A percentile compares a stretch with the other conserved stretches of the same genome.
These are phyloP conservation scores for Apiosordaria backusii DNA, from an alignment of 495 filamentous ascomycete species.

Conservation along the genomic window DNA sequence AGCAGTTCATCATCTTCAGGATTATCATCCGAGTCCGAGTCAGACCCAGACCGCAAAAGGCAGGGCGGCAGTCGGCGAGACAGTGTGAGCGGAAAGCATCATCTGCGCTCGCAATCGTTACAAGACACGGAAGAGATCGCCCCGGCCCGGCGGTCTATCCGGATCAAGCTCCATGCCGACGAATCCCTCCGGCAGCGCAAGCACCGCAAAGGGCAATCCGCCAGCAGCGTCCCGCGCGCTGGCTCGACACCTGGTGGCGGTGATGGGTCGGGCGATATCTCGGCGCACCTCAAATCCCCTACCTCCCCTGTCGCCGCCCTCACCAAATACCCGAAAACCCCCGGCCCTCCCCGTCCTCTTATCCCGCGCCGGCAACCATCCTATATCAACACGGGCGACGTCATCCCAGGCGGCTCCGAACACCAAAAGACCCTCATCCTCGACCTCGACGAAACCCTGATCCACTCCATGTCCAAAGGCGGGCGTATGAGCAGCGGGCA, in stretches of 20 bases:
- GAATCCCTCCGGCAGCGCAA: constrained; percentile 63
- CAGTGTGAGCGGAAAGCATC: constrained; percentile 30
- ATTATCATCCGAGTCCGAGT: constrained; percentile 58
- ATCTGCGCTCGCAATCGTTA: constrained; percentile 52
- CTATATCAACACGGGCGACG: constrained; percentile 55
- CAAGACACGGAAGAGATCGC: constrained; percentile 55
- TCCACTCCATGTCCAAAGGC: constrained; percentile 95
- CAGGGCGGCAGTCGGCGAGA: constrained; percentile 23
- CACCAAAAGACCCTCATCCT: constrained; percentile 89
- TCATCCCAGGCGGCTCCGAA: constrained; percentile 35
- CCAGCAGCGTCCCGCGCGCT: constrained; percentile 29
- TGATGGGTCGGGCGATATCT: constrained; percentile 33
- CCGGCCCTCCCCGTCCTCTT: constrained; percentile 82
- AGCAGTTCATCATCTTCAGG: constrained; percentile 60
- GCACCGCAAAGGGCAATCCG: constrained; percentile 49
- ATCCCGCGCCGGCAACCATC: constrained; percentile 83
- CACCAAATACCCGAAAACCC: constrained; percentile 85
- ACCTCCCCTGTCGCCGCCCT: constrained; percentile 76
- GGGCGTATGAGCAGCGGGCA: constrained; percentile 94
- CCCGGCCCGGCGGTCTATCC: constrained; percentile 73
- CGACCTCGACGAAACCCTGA: constrained; percentile 94
- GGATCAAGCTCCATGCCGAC: constrained; percentile 87
- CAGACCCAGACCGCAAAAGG: constrained; percentile 39
- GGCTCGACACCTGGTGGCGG: constrained; percentile 11
- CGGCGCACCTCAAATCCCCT: constrained; percentile 75